Base-by-base conservation (phyloP, 2,329 filamentous ascomycete species). In the Hypomyces rosellus region DNA sequence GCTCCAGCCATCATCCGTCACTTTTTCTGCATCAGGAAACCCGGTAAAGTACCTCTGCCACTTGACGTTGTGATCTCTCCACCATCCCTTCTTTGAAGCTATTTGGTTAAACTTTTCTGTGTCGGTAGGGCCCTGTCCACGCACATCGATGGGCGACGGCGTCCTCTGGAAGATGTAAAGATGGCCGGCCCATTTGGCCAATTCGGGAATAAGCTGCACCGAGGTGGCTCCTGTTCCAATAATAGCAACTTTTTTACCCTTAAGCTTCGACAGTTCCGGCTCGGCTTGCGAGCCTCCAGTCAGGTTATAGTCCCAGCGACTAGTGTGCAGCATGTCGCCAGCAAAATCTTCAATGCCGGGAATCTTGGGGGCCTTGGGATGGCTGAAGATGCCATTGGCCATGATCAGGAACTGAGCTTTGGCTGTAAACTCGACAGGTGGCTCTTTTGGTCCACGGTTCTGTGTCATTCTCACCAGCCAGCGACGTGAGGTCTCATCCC, bases 151-250 rank as follows among this genome's bases (percentile, higher is more conserved):
- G 0, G 64, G 63, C 1, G 71, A 68, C 3, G 77, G 77, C 3
- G 78, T 82, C 3, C 78, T 72, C 59, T 82, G 78, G 58, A 82
- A 71, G n/a, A 82, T 76, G 54, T 73, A 77, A 3, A 81, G 58
- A 37, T 79, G 65, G 44, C 75, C 72, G 0, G 75, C 71, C 51
- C 68, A 75, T 43, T 71, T 66, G 2, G 71, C 74, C 1, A 80
- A 59, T 15, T 66, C 58, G 0, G 76, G 73, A 0, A 77, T 59
- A 1, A 65, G 67, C 52, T 76, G 73, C 3, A 78, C 64, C 0
- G 69, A 71, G 0, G 74, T 77, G 1, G 75, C 73, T 0, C 74
- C 76, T 0, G 75, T 78, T 18, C 76, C 77, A 30, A 80, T 63
- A 45, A 79, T 65, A 3, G 69, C 76, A 1, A 79, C 73, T 2